Conservation (phyloP, 805 yeast species). For the Kockiozyma suomiensis region DNA sequence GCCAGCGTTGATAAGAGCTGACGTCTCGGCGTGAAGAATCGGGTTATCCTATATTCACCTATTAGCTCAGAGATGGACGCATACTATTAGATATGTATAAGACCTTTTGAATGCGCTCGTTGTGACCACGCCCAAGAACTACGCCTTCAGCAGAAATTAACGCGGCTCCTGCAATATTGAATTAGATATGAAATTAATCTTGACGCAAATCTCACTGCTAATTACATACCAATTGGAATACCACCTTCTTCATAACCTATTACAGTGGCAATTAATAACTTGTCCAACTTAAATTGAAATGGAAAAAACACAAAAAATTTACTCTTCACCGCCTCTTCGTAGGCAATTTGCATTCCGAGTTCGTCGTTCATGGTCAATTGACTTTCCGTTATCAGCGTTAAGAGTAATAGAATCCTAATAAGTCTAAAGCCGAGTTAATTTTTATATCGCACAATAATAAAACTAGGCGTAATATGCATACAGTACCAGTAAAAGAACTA, state of each 20-base stretch:
- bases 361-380: slow-evolving; percentile 28
- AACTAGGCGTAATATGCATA: too few relatives aligned
- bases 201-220: slow-evolving; percentile 30
- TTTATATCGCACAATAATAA: too few relatives aligned
- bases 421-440: neutral
- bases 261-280: neutral
- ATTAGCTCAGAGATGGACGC: too few relatives aligned
- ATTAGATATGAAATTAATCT: neutral
- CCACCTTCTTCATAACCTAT: slow-evolving; percentile 81
- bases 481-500: too few relatives aligned
- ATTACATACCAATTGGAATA: slow-evolving; percentile 63
- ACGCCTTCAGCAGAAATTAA: slow-evolving; percentile 74
- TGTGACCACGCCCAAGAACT: slow-evolving; percentile 86
- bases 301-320: neutral
- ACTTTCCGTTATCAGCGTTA: neutral
- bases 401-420: too few relatives aligned
- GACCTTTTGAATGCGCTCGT: slow-evolving; percentile 80
- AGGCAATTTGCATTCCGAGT: slow-evolving; percentile 29
- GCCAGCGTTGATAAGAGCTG: slow-evolving; percentile 88
- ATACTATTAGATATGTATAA: slow-evolving; percentile 43
- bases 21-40: slow-evolving; percentile 88
- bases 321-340: slow-evolving; percentile 34
- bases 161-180: slow-evolving; percentile 59
- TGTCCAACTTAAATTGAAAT: neutral
- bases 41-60: slow-evolving; percentile 41